phyloP scores from a whole-genome alignment of 495 filamentous ascomycete genomes.

The Letharia lupina region DNA sequence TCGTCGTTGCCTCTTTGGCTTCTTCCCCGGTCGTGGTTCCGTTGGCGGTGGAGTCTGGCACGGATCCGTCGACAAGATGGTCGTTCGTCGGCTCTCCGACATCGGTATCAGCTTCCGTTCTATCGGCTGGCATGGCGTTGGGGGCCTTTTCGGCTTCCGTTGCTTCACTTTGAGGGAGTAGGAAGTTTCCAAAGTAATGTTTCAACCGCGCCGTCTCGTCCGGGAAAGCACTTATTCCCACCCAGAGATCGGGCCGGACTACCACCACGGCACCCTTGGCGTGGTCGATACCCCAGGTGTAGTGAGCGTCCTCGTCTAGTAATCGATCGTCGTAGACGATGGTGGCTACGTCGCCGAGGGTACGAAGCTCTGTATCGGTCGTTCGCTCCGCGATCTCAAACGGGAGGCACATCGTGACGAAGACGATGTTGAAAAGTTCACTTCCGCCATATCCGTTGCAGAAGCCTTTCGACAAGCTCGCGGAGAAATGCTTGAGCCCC shows the following conservation, averaged over 20 bases:
- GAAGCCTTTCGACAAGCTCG: slow-evolving; percentile 21
- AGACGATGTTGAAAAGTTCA: slow-evolving; percentile 28
- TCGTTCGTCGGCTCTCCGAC: too few species aligned
- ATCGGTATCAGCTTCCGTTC: slow-evolving; percentile 39
- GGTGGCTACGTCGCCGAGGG: slow-evolving; percentile 13
- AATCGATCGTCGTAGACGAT: slow-evolving; percentile 31
- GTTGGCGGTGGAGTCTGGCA: too few species aligned
- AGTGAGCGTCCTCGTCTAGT: slow-evolving; percentile 33
- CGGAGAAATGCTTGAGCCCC: slow-evolving; percentile 19
- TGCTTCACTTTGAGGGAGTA: too few species aligned
- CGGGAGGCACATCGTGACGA: slow-evolving; percentile 29
- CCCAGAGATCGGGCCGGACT: slow-evolving; percentile 31
- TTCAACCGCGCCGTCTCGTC: background rate
- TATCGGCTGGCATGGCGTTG: slow-evolving; percentile 44
- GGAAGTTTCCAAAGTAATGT: background rate
- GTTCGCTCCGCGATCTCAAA: slow-evolving; percentile 1
- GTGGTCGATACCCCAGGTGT: slow-evolving; percentile 28
- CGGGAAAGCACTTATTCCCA: slow-evolving; percentile 22
- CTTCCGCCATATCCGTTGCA: slow-evolving; percentile 26
- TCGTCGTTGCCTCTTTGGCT: too few species aligned
- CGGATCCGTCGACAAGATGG: too few species aligned
- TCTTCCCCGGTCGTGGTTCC: too few species aligned
- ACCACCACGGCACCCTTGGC: slow-evolving; percentile 28
- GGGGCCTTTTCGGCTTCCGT: slow-evolving; percentile 38
- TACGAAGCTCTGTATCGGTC: background rate